Evolutionary conservation across 306 rosid genomes (phyloP), one percentile per base, ranked within the genome.

Genomic region (Delonix regia): DNA sequence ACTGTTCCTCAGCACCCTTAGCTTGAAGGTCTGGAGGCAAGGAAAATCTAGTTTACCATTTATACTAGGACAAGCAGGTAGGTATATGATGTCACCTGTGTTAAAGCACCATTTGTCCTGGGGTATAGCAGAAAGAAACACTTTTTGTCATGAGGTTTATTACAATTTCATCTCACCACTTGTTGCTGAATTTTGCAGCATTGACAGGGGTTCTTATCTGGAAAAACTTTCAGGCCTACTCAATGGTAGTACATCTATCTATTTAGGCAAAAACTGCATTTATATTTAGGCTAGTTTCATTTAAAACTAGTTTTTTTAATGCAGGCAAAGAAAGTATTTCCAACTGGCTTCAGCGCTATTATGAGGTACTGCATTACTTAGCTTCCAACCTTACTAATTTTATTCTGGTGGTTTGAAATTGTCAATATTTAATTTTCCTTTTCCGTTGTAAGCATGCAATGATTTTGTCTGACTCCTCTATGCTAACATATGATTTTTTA

Each of bases 21-120:
- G 97, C 90, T 77, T 95, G 87, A 92, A 91, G 91, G 92, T 95
- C 57, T 95, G 99, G 99, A 91, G 88, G 89, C 91, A 87, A 83
- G 98, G 99, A 64, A 95, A 92, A 78, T 92, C 99, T 12, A 88
- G 98, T 83, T 60, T 88, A 62, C 97, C 97, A 4, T 95, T 83
- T 82, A 95, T 95, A 77, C 82, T 95, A 44, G 97, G 97, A 78
- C 99, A 95, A 89, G 92, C 96, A 87, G 94, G 96, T 93, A 87
- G 94, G 96, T 93, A 85, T 42, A 27, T 45, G 76, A 78, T 79
- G 39, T 64, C 48, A 63, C 30, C 77, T 48, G 44, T 21, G 56
- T 55, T 15, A 59, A 52, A 13, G 6, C 65, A 34, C 18, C 69
- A 22, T 60, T 56, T 45, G 39, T 42, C 81, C 22, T 75, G 53